These are phyloP conservation scores for Cercophora samala DNA, from an alignment of 495 filamentous ascomycete species.

Conservation along the genomic window DNA sequence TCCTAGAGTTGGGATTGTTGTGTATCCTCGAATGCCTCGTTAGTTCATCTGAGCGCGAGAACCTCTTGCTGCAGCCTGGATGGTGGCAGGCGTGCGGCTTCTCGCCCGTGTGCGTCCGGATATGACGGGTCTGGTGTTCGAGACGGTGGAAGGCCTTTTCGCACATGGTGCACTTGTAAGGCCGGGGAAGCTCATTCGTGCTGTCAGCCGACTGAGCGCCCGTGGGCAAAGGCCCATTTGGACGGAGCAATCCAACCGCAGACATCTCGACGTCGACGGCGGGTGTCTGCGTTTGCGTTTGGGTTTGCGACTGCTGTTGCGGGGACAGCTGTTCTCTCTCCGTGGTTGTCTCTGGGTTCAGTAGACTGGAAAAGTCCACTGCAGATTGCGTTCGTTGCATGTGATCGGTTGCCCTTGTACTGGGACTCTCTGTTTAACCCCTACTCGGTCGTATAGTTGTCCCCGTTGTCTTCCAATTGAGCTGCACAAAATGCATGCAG, in stretches of 20 bases:
- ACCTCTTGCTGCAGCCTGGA: slow-evolving; percentile 93
- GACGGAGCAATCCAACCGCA: slow-evolving; percentile 63
- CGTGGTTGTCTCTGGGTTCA: slow-evolving; percentile 55
- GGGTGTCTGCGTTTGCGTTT: slow-evolving; percentile 35
- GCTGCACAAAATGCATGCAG: slow-evolving; percentile 30
- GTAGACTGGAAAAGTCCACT: slow-evolving; percentile 75
- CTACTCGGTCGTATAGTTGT: slow-evolving; percentile 1
- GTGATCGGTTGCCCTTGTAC: slow-evolving; percentile 45
- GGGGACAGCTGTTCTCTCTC: slow-evolving; percentile 22
- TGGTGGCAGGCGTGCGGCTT: slow-evolving; percentile 96
- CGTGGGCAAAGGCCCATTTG: slow-evolving; percentile 64
- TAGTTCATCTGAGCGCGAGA: slow-evolving; percentile 94
- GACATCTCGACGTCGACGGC: slow-evolving; percentile 57
- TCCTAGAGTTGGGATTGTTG: slow-evolving; percentile 94
- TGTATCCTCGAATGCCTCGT: slow-evolving; percentile 97
- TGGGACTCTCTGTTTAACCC: slow-evolving; percentile 18
- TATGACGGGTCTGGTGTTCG: slow-evolving; percentile 97
- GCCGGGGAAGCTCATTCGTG: slow-evolving; percentile 75
- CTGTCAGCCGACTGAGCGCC: slow-evolving; percentile 48
- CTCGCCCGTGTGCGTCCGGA: slow-evolving; percentile 96
- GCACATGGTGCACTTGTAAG: slow-evolving; percentile 97
- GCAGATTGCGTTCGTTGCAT: slow-evolving; percentile 71
- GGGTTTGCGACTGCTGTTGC: slow-evolving; percentile 33
- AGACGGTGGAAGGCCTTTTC: slow-evolving; percentile 98
- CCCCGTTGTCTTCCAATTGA: slow-evolving; percentile 20